Percentiles rank a stretch among this genome's conserved stretches.
Conservation (phyloP, 768 basidiomycete genomes). For the Sporobolomyces roseus region DNA sequence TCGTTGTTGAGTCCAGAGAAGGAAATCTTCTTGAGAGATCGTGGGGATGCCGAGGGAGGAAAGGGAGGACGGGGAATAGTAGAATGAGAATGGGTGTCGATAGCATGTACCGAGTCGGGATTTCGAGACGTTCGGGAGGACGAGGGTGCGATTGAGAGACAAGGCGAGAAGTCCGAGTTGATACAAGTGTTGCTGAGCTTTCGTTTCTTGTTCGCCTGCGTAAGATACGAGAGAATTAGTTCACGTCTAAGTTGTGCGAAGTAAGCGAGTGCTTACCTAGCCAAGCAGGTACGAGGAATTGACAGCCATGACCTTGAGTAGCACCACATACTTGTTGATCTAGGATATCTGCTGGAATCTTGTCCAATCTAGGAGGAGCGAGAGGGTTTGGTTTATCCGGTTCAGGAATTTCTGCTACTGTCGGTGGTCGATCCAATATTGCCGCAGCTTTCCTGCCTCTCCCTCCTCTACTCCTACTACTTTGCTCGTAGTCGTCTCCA, state of each 20-base stretch:
- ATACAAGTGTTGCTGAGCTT: slow-evolving; percentile 58
- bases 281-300: slow-evolving; percentile 32
- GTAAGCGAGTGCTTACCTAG: slow-evolving; percentile 14
- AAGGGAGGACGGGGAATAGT: slow-evolving; percentile 51
- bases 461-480: too few species aligned
- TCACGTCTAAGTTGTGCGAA: neutral
- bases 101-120: slow-evolving; percentile 59
- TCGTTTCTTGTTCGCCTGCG: slow-evolving; percentile 59
- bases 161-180: slow-evolving; percentile 57
- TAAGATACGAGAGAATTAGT: too few species aligned
- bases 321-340: slow-evolving; percentile 31
- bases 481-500: neutral
- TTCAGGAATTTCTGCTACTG: slow-evolving; percentile 38
- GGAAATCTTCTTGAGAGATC: slow-evolving; percentile 52
- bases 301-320: slow-evolving; percentile 9
- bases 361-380: neutral
- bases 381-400: slow-evolving; percentile 5
- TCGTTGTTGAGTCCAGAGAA: slow-evolving; percentile 50
- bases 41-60: slow-evolving; percentile 48
- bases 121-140: slow-evolving; percentile 62
- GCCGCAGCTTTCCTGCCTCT: neutral
- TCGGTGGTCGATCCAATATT: slow-evolving; percentile 25
- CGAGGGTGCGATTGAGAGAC: slow-evolving; percentile 57
- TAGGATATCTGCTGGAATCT: slow-evolving; percentile 29
- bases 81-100: slow-evolving; percentile 55